These are phyloP conservation scores for Mortierella claussenii DNA, from an alignment of 192 early-diverging fungal genomes.

Conservation along the genomic window DNA sequence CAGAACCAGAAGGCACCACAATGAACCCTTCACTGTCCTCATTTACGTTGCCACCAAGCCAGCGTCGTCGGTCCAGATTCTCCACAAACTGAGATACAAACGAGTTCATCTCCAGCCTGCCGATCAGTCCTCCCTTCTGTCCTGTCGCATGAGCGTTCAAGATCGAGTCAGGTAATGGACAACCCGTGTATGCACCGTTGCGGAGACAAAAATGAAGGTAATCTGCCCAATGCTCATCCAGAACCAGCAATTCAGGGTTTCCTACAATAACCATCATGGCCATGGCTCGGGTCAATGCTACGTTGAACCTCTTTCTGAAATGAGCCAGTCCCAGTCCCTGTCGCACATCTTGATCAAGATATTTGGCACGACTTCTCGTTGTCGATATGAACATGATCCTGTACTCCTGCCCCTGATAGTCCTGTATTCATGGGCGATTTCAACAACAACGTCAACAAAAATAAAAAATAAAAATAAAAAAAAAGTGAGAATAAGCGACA, in stretches of 20 bases:
- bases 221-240: slow-evolving; percentile 45
- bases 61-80: slow-evolving; percentile 35
- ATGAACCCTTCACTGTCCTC: slow-evolving; percentile 36
- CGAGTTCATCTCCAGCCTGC: slow-evolving; percentile 46
- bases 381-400: slow-evolving; percentile 60
- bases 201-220: slow-evolving; percentile 49
- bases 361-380: slow-evolving; percentile 50
- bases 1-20: slow-evolving; percentile 33
- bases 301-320: slow-evolving; percentile 59
- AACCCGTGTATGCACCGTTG: slow-evolving; percentile 41
- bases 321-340: slow-evolving; percentile 57
- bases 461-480: background rate
- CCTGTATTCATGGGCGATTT: too few relatives aligned
- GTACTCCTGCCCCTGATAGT: slow-evolving; percentile 67
- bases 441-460: too few relatives aligned
- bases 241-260: slow-evolving; percentile 44
- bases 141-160: slow-evolving; percentile 33
- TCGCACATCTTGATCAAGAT: slow-evolving; percentile 55
- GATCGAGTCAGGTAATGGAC: slow-evolving; percentile 37
- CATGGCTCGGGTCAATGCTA: slow-evolving; percentile 60
- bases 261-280: slow-evolving; percentile 56
- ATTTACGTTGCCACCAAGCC: slow-evolving; percentile 35
- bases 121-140: slow-evolving; percentile 32
- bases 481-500: too few relatives aligned
- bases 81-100: slow-evolving; percentile 48